Percentiles rank a stretch among this genome's conserved stretches.
phyloP scores from a whole-genome alignment of 805 yeast genomes.

The Kuraishia capsulata region DNA sequence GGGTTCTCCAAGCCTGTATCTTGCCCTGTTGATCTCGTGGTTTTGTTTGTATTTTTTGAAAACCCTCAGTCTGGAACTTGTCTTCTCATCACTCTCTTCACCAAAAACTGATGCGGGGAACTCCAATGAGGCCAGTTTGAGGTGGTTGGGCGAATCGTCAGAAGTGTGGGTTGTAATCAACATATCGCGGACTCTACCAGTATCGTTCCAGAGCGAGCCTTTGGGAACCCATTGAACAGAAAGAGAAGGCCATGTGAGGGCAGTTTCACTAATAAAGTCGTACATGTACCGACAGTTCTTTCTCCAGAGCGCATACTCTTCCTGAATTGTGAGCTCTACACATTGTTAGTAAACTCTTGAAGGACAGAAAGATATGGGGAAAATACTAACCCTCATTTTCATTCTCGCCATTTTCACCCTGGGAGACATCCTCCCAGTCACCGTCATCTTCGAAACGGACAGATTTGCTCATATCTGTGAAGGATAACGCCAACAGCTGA shows the following conservation, averaged over 20 bases:
- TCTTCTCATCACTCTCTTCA: conserved; percentile 25
- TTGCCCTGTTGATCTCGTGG: conserved; percentile 65
- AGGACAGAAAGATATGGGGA: not conserved
- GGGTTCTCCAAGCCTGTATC: conserved; percentile 46
- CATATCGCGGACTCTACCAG: conserved; percentile 32
- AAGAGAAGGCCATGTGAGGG: conserved; percentile 74
- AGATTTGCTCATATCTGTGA: conserved; percentile 1
- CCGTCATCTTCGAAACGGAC: conserved; percentile 14
- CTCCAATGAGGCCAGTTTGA: conserved; percentile 57
- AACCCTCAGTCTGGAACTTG: conserved; percentile 32
- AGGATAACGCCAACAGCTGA: no score
- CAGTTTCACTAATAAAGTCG: conserved; percentile 74
- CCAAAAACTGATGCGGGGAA: conserved; percentile 37
- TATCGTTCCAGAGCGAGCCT: conserved; percentile 13
- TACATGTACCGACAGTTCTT: conserved; percentile 77
- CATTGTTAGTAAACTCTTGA: not conserved
- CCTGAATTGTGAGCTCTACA: conserved; percentile 35
- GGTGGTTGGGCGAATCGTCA: conserved; percentile 54
- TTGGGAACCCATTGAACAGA: conserved; percentile 72
- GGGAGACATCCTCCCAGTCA: conserved; percentile 9
- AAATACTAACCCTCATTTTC: not conserved
- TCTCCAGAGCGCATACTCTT: conserved; percentile 74
- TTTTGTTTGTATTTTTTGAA: conserved; percentile 50
- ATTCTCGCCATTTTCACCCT: not conserved
- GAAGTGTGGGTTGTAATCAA: conserved; percentile 69